Evolutionary conservation across 352 stramenopile genomes (phyloP), one percentile per base, ranked within the genome.

Genomic region (Globisporangium okanoganense): DNA sequence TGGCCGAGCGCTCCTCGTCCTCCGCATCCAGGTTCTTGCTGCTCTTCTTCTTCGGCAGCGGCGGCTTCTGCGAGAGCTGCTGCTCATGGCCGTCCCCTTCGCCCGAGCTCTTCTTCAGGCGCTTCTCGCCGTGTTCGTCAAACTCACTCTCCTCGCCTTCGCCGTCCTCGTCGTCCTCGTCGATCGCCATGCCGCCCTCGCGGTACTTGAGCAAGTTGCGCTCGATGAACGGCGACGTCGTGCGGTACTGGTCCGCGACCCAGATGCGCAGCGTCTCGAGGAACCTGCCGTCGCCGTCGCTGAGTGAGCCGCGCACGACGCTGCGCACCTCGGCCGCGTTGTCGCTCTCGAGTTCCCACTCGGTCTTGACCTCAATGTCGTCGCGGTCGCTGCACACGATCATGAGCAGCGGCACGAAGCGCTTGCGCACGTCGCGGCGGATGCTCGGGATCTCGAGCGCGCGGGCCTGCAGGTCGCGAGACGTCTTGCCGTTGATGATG

Each of bases 151-250:
- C 33, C 10, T 58, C 48, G 18, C 36, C 43, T 14, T 43, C 36
- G 36, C 36, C 36, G 0, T 59, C 66, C 0, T 80, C 73, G 1
- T 72, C 66, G 0, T 66, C 75, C 20, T 85, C 78, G 24, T 83
- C 76, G 12, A 82, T 67, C 8, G 70, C 74, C 35, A 75, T 70
- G 29, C 82, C 78, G 22, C 81, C 84, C 63, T 93, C 84, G 22
- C 81, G 75, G 63, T 88, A 94, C 61, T 89, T 88, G 60, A 91
- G 76, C 58, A 94, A 54, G 62, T 81, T 94, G 38, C 83, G 77
- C 73, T 94, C 85, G 40, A 94, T 79, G 57, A 94, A 94, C 10
- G 85, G 85, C 47, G 85, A 94, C 25, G 85, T 94, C 40, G 85
- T 94, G 61, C 82, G 84, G 66, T 90, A 94, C 59, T 92, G 79